Evolutionary conservation across 2,329 filamentous ascomycete genomes (phyloP), one percentile per base, ranked within the genome.

Genomic region (Dactylellina haptotyla): DNA sequence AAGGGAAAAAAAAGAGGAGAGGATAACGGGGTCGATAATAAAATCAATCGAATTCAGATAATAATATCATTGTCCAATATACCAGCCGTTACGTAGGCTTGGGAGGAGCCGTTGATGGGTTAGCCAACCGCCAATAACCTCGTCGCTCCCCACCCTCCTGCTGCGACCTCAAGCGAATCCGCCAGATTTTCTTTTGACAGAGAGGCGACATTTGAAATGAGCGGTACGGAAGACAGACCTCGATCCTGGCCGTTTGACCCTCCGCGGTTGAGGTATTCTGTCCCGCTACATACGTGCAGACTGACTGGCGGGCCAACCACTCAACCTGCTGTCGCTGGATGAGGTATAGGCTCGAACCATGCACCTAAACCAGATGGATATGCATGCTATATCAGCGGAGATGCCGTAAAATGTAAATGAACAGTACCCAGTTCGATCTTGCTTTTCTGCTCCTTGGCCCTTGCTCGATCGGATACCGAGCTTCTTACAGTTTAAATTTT

Each of bases 301-400:
- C 50, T 20, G n/a, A 46, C 16, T 18, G 14, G 18, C 12, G 14
- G 14, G 25, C 3, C 10, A n/a, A 30, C 48, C 46, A 54, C 62
- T 66, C 62, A 66, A 57, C 43, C 20, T 66, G 62, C 43, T 72
- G 67, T 59, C 53, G 59, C 59, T 71, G 59, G 20, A 16, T 10
- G 26, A 20, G 16, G 32, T 43, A 39, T 37, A 41, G 41, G 46
- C 32, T 53, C 14, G 26, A 48, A 34, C 54, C 50, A 34, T 72
- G 66, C 50, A 54, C 46, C 41, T 54, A 63, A 63, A 50, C 53
- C 26, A 65, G 46, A 57, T 71, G 58, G 51, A 54, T 54, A 56
- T 70, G 65, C 51, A 48, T 56, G 57, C 41, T 62, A 73, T 73
- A 66, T 62, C 69, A 65, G 41, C 69, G 61, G 69, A 59, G 61